Conservation (phyloP, 2,329 filamentous ascomycete species). For the Neonectria neomacrospora region DNA sequence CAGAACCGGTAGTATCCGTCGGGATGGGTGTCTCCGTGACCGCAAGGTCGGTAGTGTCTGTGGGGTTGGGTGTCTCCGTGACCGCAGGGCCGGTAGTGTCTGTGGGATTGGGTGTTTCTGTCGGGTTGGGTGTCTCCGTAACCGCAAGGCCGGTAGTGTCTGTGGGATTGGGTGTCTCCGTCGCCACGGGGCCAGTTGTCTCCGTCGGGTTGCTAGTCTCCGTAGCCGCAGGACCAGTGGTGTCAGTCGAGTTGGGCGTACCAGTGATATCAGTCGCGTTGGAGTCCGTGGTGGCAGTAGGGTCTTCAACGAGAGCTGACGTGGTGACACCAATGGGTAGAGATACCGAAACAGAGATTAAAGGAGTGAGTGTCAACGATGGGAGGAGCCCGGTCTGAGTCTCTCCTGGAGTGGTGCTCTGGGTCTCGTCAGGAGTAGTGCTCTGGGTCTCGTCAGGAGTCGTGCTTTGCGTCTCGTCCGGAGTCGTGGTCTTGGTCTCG, state of each 20-base stretch:
- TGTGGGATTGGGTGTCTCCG: constrained; percentile 19
- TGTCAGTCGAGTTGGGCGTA: constrained; percentile 11
- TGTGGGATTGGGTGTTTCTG: constrained; percentile 24
- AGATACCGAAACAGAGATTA: neutral
- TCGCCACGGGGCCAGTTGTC: constrained; percentile 18
- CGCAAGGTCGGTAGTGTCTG: constrained; percentile 19
- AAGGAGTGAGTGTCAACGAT: neutral
- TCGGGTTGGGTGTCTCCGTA: constrained; percentile 17
- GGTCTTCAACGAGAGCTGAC: neutral
- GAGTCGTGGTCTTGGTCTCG: neutral
- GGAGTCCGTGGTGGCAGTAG: constrained; percentile 25
- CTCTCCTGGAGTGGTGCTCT: neutral
- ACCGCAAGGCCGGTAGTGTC: constrained; percentile 18
- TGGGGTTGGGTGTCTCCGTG: constrained; percentile 17
- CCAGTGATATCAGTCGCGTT: constrained; percentile 11
- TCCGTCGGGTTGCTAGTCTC: constrained; percentile 15
- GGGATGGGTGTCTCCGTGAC: constrained; percentile 13
- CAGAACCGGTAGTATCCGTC: constrained; percentile 8
- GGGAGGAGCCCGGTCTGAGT: neutral
- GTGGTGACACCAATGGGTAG: constrained; percentile 5
- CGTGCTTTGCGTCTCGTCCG: neutral
- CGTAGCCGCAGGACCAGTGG: constrained; percentile 15
- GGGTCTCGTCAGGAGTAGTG: neutral
- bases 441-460: no score
- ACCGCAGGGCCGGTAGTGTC: constrained; percentile 23